phyloP scores from a whole-genome alignment of 2,329 filamentous ascomycete species.

The Fusarium sp. region DNA sequence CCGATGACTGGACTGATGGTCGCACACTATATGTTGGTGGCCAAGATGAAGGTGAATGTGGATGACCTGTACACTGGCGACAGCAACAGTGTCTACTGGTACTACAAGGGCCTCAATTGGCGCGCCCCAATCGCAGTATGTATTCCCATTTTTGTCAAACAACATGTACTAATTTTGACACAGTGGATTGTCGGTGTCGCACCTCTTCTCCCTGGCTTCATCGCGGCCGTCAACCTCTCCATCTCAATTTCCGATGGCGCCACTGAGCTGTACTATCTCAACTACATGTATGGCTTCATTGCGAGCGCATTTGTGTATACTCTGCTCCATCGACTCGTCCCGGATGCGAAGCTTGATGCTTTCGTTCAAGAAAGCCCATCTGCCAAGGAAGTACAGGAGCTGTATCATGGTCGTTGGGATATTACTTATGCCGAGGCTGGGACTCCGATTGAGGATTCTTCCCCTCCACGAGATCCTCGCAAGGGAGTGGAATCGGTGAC shows the following conservation, averaged over 20 bases:
- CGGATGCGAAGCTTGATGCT: conserved; percentile 37
- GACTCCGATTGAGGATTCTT: conserved; percentile 10
- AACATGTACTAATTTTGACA: background rate
- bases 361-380: conserved; percentile 44
- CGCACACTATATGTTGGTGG: conserved; percentile 47
- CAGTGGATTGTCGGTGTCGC: conserved; percentile 53
- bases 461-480: background rate
- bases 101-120: conserved; percentile 52
- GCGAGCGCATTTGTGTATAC: conserved; percentile 47
- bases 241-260: conserved; percentile 49
- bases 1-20: conserved; percentile 54
- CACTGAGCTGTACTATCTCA: conserved; percentile 51
- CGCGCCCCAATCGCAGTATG: conserved; percentile 51
- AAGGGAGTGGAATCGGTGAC: conserved; percentile 21
- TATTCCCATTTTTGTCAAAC: background rate
- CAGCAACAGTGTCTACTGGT: conserved; percentile 51
- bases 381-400: conserved; percentile 42
- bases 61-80: conserved; percentile 48
- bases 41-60: conserved; percentile 48
- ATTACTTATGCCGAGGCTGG: conserved; percentile 32
- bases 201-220: conserved; percentile 54
- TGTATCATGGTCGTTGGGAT: conserved; percentile 47
- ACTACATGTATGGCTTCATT: conserved; percentile 51
- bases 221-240: conserved; percentile 50
- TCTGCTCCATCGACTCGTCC: conserved; percentile 46